phyloP scores from a whole-genome alignment of 2,329 filamentous ascomycete species.

The Neofusicoccum ribis region DNA sequence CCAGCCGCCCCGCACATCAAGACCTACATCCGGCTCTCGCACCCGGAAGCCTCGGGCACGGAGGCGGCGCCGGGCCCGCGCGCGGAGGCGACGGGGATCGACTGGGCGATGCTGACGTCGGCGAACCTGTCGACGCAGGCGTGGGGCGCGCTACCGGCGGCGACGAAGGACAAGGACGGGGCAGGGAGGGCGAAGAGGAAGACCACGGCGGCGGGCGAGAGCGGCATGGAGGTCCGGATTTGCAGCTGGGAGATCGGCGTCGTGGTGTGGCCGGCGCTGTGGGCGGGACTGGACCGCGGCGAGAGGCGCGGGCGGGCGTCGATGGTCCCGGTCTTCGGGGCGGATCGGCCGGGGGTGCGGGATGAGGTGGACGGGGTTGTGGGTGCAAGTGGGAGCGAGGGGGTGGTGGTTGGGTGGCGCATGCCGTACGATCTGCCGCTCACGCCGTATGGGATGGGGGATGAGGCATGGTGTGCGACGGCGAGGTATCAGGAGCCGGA shows the following conservation, averaged over 20 bases:
- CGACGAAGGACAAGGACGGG: background rate
- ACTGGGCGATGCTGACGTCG: slow-evolving; percentile 87
- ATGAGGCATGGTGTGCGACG: slow-evolving; percentile 74
- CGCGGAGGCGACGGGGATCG: slow-evolving; percentile 52
- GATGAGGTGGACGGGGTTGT: slow-evolving; percentile 17
- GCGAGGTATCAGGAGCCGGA: background rate
- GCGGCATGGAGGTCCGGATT: slow-evolving; percentile 54
- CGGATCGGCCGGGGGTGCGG: slow-evolving; percentile 51
- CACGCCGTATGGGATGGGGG: slow-evolving; percentile 60
- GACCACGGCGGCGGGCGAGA: background rate
- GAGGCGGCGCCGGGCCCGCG: slow-evolving; percentile 22
- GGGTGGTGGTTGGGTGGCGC: slow-evolving; percentile 63
- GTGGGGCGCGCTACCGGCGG: slow-evolving; percentile 67
- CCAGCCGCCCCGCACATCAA: slow-evolving; percentile 85
- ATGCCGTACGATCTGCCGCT: slow-evolving; percentile 84
- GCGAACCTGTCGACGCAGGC: slow-evolving; percentile 90
- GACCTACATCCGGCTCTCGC: slow-evolving; percentile 67
- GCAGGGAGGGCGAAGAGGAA: background rate
- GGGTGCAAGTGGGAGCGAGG: slow-evolving; percentile 17
- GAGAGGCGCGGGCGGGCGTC: slow-evolving; percentile 31
- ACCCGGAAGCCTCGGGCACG: background rate
- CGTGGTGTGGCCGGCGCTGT: slow-evolving; percentile 72
- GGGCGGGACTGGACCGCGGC: slow-evolving; percentile 22
- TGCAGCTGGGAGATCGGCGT: slow-evolving; percentile 85
- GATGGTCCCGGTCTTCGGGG: slow-evolving; percentile 71